Percentiles rank a stretch among this genome's conserved stretches.
Evolutionary conservation across 2,329 filamentous ascomycete genomes (phyloP).

Genomic region (Aureobasidium subglaciale): DNA sequence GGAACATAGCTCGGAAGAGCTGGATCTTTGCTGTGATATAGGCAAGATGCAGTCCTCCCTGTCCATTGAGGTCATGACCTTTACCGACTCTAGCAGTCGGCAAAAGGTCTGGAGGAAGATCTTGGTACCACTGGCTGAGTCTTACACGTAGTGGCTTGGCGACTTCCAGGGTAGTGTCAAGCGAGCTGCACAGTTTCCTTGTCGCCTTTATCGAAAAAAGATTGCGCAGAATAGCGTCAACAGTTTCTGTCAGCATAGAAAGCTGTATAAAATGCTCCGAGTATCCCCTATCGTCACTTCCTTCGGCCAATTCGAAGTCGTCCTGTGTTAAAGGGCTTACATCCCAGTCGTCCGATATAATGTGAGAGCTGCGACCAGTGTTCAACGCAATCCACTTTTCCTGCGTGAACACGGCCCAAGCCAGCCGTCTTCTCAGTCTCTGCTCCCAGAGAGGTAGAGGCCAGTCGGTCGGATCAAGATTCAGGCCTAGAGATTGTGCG

Average conservation of each 20-base stretch:
- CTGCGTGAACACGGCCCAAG: conserved; percentile 60
- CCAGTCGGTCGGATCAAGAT: conserved; percentile 57
- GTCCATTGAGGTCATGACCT: conserved; percentile 37
- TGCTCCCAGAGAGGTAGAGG: conserved; percentile 57
- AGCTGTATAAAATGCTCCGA: conserved; percentile 45
- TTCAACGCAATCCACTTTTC: conserved; percentile 56
- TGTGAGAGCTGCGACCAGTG: conserved; percentile 51
- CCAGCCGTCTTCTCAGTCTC: conserved; percentile 53
- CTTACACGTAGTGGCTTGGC: conserved; percentile 43
- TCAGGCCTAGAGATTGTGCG: conserved; percentile 52
- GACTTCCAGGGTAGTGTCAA: conserved; percentile 38
- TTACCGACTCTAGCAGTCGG: conserved; percentile 3
- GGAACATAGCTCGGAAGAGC: conserved; percentile 44
- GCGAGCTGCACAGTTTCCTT: conserved; percentile 38
- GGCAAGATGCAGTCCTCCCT: conserved; percentile 43
- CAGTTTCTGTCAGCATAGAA: conserved; percentile 44
- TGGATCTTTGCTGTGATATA: conserved; percentile 48
- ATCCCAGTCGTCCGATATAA: conserved; percentile 50
- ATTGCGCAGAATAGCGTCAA: conserved; percentile 44
- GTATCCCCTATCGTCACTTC: background rate
- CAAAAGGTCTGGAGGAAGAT: conserved; percentile 24
- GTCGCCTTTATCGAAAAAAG: conserved; percentile 28
- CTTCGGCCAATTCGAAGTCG: conserved; percentile 36
- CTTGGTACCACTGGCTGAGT: conserved; percentile 44
- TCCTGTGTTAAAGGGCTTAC: conserved; percentile 38